Percentiles rank a stretch among this genome's conserved stretches.
These are phyloP conservation scores for Biscogniauxia sp. DNA, from an alignment of 2,329 filamentous ascomycete species.

Conservation along the genomic window DNA sequence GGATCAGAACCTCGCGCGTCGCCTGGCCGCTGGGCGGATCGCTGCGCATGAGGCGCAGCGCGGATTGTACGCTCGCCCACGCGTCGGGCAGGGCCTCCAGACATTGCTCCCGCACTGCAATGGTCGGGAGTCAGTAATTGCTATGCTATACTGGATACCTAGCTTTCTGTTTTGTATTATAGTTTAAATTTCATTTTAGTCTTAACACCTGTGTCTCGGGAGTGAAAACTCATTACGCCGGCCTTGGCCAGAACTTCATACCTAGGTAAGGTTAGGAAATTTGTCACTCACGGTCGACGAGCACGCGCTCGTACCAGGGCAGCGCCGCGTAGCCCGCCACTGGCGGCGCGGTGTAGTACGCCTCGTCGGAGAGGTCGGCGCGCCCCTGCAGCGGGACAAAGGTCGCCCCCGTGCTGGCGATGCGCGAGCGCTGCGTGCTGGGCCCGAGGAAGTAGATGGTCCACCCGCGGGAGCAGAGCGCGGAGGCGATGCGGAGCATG, in stretches of 20 bases:
- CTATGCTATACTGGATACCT: too few species aligned
- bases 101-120: conserved; percentile 31
- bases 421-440: conserved; percentile 34
- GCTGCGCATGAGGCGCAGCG: conserved; percentile 24
- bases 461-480: conserved; percentile 32
- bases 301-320: conserved; percentile 30
- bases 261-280: too few species aligned
- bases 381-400: conserved; percentile 33
- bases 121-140: too few species aligned
- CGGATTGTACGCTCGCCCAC: conserved; percentile 32
- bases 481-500: conserved; percentile 33
- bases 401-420: conserved; percentile 31
- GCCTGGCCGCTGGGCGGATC: too few species aligned
- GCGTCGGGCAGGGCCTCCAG: conserved; percentile 33
- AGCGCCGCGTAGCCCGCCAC: conserved; percentile 23
- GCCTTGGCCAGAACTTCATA: too few species aligned
- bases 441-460: conserved; percentile 36
- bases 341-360: conserved; percentile 29
- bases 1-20: conserved; percentile 25
- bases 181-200: too few species aligned
- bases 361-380: conserved; percentile 35
- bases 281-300: too few species aligned
- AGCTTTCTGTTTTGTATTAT: too few species aligned
- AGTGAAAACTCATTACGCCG: too few species aligned
- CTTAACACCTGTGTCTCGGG: too few species aligned